Percentiles rank a stretch among this genome's conserved stretches.
These are phyloP conservation scores for Trametopsis cervina DNA, from an alignment of 768 basidiomycete genomes.

Conservation along the genomic window DNA sequence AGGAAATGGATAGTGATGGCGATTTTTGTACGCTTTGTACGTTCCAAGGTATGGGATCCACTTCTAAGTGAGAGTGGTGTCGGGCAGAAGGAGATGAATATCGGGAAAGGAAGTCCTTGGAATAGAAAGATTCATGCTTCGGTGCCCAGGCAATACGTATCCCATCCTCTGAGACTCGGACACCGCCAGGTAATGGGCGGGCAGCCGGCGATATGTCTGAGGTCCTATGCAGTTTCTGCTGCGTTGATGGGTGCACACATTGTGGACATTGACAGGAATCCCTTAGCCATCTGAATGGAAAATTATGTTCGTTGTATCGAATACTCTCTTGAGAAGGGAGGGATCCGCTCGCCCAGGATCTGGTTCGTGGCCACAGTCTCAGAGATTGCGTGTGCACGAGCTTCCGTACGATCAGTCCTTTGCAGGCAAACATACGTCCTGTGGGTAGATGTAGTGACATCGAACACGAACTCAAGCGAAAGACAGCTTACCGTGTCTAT, in stretches of 20 bases:
- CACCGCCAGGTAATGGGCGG: slow-evolving; percentile 33
- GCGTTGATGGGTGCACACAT: slow-evolving; percentile 73
- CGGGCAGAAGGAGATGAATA: slow-evolving; percentile 35
- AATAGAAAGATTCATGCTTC: slow-evolving; percentile 53
- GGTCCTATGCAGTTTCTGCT: slow-evolving; percentile 69
- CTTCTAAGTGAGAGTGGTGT: slow-evolving; percentile 38
- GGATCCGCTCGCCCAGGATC: too few species aligned
- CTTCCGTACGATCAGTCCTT: too few species aligned
- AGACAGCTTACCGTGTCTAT: too few species aligned
- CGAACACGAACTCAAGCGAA: too few species aligned
- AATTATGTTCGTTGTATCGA: slow-evolving; percentile 14
- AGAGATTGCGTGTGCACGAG: too few species aligned
- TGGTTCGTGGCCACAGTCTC: too few species aligned
- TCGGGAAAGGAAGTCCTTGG: slow-evolving; percentile 38
- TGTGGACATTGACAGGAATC: slow-evolving; percentile 72
- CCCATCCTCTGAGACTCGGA: slow-evolving; percentile 36
- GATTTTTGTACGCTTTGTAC: slow-evolving; percentile 28
- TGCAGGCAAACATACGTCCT: too few species aligned
- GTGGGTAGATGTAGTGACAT: too few species aligned
- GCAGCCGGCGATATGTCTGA: slow-evolving; percentile 55
- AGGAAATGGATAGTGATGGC: slow-evolving; percentile 47
- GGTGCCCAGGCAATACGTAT: slow-evolving; percentile 50
- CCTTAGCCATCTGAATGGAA: slow-evolving; percentile 70
- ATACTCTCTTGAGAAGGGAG: too few species aligned
- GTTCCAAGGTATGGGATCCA: slow-evolving; percentile 39